Percentiles rank a stretch among this genome's conserved stretches.
These are phyloP conservation scores for Cucumis cinereus DNA, from an alignment of 306 rosid species.

Conservation along the genomic window DNA sequence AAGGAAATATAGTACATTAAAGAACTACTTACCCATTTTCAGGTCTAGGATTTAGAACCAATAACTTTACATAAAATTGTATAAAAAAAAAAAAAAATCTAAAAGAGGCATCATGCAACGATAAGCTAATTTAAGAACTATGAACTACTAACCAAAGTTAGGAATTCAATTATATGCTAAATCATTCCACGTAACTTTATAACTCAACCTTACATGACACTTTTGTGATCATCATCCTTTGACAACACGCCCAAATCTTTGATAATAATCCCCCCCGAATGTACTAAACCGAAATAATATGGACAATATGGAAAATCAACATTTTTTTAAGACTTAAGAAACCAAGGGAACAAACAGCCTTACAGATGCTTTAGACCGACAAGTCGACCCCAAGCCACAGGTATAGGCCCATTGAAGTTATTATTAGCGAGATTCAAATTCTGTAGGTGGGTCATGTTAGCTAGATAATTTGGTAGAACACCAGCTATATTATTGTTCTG, in stretches of 20 bases:
- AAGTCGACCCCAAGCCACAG: conserved; percentile 55
- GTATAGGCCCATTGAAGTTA: conserved; percentile 52
- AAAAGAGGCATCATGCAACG: neutral
- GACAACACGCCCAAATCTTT: neutral
- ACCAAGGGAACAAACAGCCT: conserved; percentile 25
- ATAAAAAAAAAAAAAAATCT: neutral
- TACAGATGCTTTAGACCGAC: conserved; percentile 64
- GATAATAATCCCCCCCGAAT: neutral
- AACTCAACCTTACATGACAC: too few relatives aligned
- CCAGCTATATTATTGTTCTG: conserved; percentile 65
- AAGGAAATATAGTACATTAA: neutral
- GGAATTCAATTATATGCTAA: too few relatives aligned
- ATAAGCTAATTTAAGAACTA: neutral
- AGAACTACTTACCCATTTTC: neutral
- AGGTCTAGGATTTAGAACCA: too few relatives aligned
- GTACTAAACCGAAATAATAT: neutral
- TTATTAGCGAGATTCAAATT: conserved; percentile 70
- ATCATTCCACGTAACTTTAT: too few relatives aligned
- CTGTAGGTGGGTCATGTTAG: conserved; percentile 55
- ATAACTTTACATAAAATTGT: neutral
- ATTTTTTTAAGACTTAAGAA: neutral
- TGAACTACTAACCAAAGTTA: too few relatives aligned
- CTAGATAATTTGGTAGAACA: conserved; percentile 57
- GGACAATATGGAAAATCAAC: neutral
- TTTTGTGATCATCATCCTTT: too few relatives aligned